Base-by-base conservation (phyloP, 2,329 filamentous ascomycete species). In the Bipolaris cookei region DNA sequence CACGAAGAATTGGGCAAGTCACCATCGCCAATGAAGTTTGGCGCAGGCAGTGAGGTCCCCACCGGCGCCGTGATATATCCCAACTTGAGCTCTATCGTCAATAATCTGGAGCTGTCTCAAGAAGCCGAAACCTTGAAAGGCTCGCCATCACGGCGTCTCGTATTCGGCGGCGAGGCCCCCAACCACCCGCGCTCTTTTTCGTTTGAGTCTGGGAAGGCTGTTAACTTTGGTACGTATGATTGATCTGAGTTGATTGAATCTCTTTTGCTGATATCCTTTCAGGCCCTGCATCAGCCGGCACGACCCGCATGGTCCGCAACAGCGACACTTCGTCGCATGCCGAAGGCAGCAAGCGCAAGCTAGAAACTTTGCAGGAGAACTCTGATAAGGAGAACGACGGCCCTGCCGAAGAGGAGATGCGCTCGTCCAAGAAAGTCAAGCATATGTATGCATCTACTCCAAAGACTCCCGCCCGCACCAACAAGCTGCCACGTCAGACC, bases 311-410 rank as follows among this genome's bases (percentile, higher is more conserved):
- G 52, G 81, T 82, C 20, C 74, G 79, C 37, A 77, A 77, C 65
- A 80, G 81, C 59, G 76, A 80, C 52, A 73, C 73, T 13, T 68
- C 71, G 6, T 70, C 70, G 13, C 48, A 67, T 16, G 54, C 59
- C 23, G 66, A 69, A 28, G 66, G 59, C 44, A 81, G 78, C 68
- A 81, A 82, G 70, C 76, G 80, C 56, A 82, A 81, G 66, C 72
- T 80, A 64, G 70, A 75, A n/a, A 67, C 63, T 11, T 58, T 74
- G 1, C 73, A 73, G 32, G 70, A 76, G 59, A 56, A 56, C 10
- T 77, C 74, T 2, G 76, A 80, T 56, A 81, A 81, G 67, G 80
- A 81, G 70, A 81, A 81, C 44, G 70, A 67, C 18, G 67, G 69
- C 21, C 70, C 67, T 13, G 56, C 41, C 4, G 64, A 70, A 30